These are phyloP conservation scores for Aspergillus aculeatinus DNA, from an alignment of 2,329 filamentous ascomycete species.

Conservation along the genomic window DNA sequence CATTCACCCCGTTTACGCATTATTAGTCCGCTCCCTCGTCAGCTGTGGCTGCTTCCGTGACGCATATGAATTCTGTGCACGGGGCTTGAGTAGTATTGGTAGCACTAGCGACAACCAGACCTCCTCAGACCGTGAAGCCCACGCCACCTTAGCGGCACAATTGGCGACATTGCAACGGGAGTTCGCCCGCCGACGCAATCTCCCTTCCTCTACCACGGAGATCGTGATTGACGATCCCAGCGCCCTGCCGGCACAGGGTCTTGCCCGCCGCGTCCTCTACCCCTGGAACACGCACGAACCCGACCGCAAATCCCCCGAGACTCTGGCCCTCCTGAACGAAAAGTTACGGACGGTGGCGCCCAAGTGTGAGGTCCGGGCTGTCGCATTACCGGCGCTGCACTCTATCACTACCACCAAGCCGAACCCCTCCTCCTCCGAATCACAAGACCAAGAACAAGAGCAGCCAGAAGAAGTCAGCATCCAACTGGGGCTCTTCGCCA, in stretches of 20 bases:
- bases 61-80: conserved; percentile 41
- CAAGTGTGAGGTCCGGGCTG: conserved; percentile 75
- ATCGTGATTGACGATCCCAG: conserved; percentile 28
- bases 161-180: conserved; percentile 29
- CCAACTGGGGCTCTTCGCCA: conserved; percentile 89
- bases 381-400: conserved; percentile 71
- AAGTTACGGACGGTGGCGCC: conserved; percentile 69
- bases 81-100: conserved; percentile 29
- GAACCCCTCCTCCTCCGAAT: background rate
- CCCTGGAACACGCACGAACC: conserved; percentile 64
- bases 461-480: conserved; percentile 48
- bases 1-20: conserved; percentile 37
- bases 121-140: conserved; percentile 7
- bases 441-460: conserved; percentile 11
- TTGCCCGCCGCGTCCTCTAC: conserved; percentile 56
- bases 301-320: conserved; percentile 54
- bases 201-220: background rate
- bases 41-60: conserved; percentile 42
- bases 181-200: conserved; percentile 22
- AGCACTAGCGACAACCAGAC: conserved; percentile 8
- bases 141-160: conserved; percentile 25
- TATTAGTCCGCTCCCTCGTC: conserved; percentile 39
- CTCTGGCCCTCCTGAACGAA: conserved; percentile 68
- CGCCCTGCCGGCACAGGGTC: conserved; percentile 39
- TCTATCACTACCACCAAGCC: conserved; percentile 21